Evolutionary conservation across 2,329 filamentous ascomycete genomes (phyloP).

Genomic region (Fusarium odoratissimum): DNA sequence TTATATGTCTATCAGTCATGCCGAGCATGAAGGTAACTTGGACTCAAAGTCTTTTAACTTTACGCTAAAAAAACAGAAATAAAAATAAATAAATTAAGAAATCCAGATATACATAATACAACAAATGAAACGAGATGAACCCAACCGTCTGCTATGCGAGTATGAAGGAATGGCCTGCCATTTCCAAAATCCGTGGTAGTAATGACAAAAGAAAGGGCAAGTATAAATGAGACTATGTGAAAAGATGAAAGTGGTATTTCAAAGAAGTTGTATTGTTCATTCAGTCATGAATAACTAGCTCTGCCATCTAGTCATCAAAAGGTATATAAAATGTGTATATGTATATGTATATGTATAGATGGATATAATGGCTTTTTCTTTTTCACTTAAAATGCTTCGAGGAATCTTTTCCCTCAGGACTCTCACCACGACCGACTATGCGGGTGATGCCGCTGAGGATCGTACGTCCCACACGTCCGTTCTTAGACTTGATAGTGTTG

Average conservation of each 20-base stretch:
- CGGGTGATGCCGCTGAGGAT: conserved; percentile 59
- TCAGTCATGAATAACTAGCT: conserved; percentile 31
- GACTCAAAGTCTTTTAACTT: neutral
- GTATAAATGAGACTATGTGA: neutral
- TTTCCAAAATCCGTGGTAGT: neutral
- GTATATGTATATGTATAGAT: conserved; percentile 9
- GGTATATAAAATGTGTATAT: conserved; percentile 11
- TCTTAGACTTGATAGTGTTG: conserved; percentile 51
- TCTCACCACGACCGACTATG: conserved; percentile 55
- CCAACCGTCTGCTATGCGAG: neutral
- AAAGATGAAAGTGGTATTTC: neutral
- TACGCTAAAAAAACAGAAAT: neutral
- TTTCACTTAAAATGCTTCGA: conserved; percentile 25
- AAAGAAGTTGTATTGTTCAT: conserved; percentile 36
- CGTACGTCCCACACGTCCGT: conserved; percentile 55
- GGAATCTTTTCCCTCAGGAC: conserved; percentile 52
- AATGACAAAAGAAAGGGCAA: neutral
- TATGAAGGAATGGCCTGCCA: neutral
- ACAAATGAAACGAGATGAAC: neutral
- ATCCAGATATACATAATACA: neutral
- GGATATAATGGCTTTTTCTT: neutral
- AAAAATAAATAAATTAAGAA: neutral
- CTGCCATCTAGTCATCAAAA: conserved; percentile 28
- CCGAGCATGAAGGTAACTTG: neutral
- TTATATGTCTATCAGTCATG: neutral